Evolutionary conservation across 2,329 filamentous ascomycete genomes (phyloP).

Genomic region (Didymosphaeria variabile): DNA sequence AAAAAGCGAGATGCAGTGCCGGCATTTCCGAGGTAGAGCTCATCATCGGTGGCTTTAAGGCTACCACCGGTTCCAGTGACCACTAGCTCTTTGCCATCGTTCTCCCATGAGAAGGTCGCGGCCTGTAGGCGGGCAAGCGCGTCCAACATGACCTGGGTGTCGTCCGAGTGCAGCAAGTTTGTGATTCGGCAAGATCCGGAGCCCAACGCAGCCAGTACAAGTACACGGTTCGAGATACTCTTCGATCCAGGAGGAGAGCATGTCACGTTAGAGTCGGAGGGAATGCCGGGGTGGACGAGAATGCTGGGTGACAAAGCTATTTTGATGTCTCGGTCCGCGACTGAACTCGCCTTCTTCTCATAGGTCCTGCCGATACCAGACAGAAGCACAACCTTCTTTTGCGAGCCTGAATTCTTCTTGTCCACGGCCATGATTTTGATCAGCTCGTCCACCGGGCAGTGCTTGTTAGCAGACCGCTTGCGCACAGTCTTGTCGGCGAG

Average conservation of each 20-base stretch:
- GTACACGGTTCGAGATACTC: conserved; percentile 94
- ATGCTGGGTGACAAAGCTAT: conserved; percentile 84
- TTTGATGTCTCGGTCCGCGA: conserved; percentile 85
- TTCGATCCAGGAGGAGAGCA: conserved; percentile 95
- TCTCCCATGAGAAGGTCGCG: conserved; percentile 91
- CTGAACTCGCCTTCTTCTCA: conserved; percentile 86
- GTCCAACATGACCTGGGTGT: conserved; percentile 96
- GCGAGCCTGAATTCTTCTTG: conserved; percentile 95
- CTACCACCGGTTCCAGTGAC: conserved; percentile 91
- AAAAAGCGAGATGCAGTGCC: conserved; percentile 96
- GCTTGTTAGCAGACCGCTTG: conserved; percentile 83
- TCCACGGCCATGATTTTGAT: conserved; percentile 96
- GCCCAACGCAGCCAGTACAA: conserved; percentile 92
- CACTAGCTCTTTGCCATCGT: conserved; percentile 88
- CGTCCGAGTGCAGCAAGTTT: conserved; percentile 94
- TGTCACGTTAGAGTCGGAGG: conserved; percentile 70
- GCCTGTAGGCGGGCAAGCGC: conserved; percentile 87
- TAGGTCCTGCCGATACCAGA: conserved; percentile 88
- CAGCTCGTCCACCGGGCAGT: conserved; percentile 84
- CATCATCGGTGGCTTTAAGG: conserved; percentile 76
- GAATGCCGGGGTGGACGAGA: conserved; percentile 76
- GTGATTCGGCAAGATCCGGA: conserved; percentile 85
- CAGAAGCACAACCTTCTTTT: conserved; percentile 95
- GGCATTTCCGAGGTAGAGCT: conserved; percentile 94
- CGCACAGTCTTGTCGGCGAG: conserved; percentile 83